A percentile compares a stretch with the other conserved stretches of the same genome.
Evolutionary conservation across 2,329 filamentous ascomycete species (phyloP).

Genomic region (Penicillium digitatum): DNA sequence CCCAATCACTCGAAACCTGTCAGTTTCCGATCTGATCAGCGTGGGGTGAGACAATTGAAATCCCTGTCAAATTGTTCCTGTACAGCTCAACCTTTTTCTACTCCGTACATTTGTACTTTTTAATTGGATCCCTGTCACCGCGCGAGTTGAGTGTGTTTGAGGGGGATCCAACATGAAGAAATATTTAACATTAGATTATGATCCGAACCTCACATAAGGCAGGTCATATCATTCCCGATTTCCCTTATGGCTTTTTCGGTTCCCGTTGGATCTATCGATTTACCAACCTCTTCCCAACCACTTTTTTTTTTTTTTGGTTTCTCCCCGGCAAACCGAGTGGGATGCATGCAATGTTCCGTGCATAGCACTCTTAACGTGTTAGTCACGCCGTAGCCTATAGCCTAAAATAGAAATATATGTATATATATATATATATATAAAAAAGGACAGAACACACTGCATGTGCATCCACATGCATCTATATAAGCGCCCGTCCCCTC

Average conservation of each 20-base stretch:
- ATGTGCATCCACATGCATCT: slow-evolving; percentile 8
- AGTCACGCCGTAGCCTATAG: background rate
- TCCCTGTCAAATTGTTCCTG: slow-evolving; percentile 1
- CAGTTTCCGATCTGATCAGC: slow-evolving; percentile 8
- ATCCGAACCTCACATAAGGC: slow-evolving; percentile 21
- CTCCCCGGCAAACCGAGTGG: background rate
- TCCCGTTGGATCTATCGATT: slow-evolving; percentile 12
- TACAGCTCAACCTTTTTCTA: background rate
- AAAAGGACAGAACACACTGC: slow-evolving; percentile 6
- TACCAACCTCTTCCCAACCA: slow-evolving; percentile 8
- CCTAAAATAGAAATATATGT: too few species aligned
- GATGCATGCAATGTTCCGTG: slow-evolving; percentile 18
- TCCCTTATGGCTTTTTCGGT: background rate
- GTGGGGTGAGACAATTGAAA: background rate
- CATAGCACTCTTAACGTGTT: background rate
- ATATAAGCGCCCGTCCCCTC: slow-evolving; percentile 20
- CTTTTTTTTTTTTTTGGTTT: background rate
- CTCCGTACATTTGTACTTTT: background rate
- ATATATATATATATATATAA: too few species aligned
- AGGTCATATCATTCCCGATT: slow-evolving; percentile 10
- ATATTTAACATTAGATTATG: too few species aligned
- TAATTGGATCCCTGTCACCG: slow-evolving; percentile 19
- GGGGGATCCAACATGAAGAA: slow-evolving; percentile 9
- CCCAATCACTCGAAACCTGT: slow-evolving; percentile 10
- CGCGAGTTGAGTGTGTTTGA: slow-evolving; percentile 18